A percentile compares a stretch with the other conserved stretches of the same genome.
phyloP scores from a whole-genome alignment of 257 asterid genomes.

The Asclepias syriaca region DNA sequence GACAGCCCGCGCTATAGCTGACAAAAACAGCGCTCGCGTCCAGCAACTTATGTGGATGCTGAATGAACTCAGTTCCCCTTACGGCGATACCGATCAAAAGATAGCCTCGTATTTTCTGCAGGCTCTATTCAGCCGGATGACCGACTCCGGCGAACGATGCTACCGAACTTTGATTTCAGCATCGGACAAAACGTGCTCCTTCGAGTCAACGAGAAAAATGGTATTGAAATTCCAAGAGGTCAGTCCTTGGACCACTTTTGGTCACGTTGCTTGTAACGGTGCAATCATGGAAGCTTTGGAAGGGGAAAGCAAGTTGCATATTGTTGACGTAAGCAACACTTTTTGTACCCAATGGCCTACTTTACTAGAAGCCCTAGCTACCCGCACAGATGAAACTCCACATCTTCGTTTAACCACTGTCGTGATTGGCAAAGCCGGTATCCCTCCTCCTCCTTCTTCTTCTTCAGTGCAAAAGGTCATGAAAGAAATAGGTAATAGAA shows the following conservation, averaged over 20 bases:
- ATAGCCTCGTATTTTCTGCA: conserved; percentile 80
- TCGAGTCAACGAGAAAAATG: conserved; percentile 67
- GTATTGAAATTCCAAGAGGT: conserved; percentile 85
- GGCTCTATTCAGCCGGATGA: conserved; percentile 74
- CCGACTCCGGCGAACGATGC: conserved; percentile 68
- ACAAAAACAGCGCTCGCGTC: conserved; percentile 46
- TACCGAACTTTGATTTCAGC: conserved; percentile 47
- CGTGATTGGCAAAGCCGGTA: conserved; percentile 31
- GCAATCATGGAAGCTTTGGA: conserved; percentile 93
- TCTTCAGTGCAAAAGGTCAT: conserved; percentile 57
- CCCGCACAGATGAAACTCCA: conserved; percentile 85
- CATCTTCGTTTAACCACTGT: conserved; percentile 73
- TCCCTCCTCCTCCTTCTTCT: no score
- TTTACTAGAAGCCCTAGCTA: conserved; percentile 87
- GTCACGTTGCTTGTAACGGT: conserved; percentile 89
- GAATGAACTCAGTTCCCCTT: conserved; percentile 81
- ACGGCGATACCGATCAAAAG: conserved; percentile 84
- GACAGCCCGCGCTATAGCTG: conserved; percentile 64
- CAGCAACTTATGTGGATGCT: conserved; percentile 99
- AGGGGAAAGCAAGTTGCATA: conserved; percentile 67
- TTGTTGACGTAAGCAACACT: conserved; percentile 76
- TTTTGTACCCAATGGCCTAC: conserved; percentile 99
- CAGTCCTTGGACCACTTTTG: conserved; percentile 89
- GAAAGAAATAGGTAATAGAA: conserved; percentile 75
- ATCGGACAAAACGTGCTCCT: conserved; percentile 55